Percentiles rank a stretch among this genome's conserved stretches.
Evolutionary conservation across 2,329 filamentous ascomycete species (phyloP).

Genomic region (Pseudogymnoascus sp.): DNA sequence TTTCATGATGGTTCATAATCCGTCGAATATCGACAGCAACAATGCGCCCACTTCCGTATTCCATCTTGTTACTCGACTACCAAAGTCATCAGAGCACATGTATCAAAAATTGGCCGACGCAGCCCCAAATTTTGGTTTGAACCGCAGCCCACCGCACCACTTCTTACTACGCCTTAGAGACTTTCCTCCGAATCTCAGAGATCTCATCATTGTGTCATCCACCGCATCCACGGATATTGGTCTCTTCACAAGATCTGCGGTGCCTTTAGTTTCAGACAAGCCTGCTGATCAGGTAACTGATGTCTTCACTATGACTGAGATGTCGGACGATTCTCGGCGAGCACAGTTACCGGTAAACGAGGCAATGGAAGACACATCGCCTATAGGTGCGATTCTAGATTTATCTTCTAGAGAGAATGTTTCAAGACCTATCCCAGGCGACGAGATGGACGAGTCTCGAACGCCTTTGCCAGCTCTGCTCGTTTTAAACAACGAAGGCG

Average conservation of each 20-base stretch:
- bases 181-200: slow-evolving; percentile 72
- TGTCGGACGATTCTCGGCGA: slow-evolving; percentile 65
- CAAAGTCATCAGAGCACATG: slow-evolving; percentile 48
- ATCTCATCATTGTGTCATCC: slow-evolving; percentile 74
- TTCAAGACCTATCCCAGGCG: slow-evolving; percentile 64
- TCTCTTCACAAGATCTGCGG: slow-evolving; percentile 65
- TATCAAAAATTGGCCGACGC: slow-evolving; percentile 71
- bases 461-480: slow-evolving; percentile 77
- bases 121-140: slow-evolving; percentile 62
- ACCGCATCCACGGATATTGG: slow-evolving; percentile 74
- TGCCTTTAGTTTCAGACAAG: slow-evolving; percentile 54
- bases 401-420: slow-evolving; percentile 77
- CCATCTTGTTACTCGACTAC: slow-evolving; percentile 67
- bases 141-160: slow-evolving; percentile 63
- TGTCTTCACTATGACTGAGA: slow-evolving; percentile 66
- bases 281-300: slow-evolving; percentile 52
- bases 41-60: slow-evolving; percentile 59
- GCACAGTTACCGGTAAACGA: slow-evolving; percentile 68
- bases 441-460: slow-evolving; percentile 71
- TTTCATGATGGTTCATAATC: slow-evolving; percentile 73
- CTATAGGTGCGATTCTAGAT: slow-evolving; percentile 75
- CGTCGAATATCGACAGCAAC: slow-evolving; percentile 47
- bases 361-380: slow-evolving; percentile 61
- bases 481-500: slow-evolving; percentile 80
- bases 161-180: slow-evolving; percentile 69